These are phyloP conservation scores for Rhododendron williamsianum DNA, from an alignment of 148 eudicot genomes.

Conservation along the genomic window DNA sequence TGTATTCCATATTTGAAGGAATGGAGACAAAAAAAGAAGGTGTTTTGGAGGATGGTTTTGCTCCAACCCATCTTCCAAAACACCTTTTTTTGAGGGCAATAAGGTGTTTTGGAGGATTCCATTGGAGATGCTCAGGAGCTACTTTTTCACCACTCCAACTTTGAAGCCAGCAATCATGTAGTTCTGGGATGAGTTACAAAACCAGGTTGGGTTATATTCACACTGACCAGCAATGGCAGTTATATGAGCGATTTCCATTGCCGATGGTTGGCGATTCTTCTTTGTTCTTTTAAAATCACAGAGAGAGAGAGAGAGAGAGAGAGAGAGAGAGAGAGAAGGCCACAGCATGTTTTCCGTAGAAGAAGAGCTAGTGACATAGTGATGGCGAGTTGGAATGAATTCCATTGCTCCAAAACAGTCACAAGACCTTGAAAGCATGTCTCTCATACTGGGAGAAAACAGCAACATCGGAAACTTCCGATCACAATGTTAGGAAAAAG, in stretches of 20 bases:
- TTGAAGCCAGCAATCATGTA: neutral
- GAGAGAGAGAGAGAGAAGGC: too few species aligned
- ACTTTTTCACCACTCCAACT: neutral
- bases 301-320: too few species aligned
- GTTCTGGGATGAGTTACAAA: neutral
- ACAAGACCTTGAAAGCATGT: neutral
- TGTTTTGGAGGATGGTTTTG: too few species aligned
- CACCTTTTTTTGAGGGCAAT: too few species aligned
- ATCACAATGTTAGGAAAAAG: neutral
- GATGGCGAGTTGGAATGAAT: neutral
- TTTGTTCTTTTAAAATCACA: neutral
- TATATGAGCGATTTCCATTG: neutral
- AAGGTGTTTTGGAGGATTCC: too few species aligned
- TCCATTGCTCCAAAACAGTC: neutral
- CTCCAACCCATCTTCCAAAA: too few species aligned
- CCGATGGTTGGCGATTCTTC: neutral
- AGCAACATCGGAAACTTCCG: neutral
- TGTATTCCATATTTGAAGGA: too few species aligned
- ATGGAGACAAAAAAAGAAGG: too few species aligned
- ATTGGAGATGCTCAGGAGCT: neutral
- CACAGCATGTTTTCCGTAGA: neutral
- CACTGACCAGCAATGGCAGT: neutral
- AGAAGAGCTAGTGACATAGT: neutral
- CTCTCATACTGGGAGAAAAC: neutral
- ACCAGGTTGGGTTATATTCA: too few species aligned